Conservation (phyloP, 2,329 filamentous ascomycete species). For the Aspergillus felis region DNA sequence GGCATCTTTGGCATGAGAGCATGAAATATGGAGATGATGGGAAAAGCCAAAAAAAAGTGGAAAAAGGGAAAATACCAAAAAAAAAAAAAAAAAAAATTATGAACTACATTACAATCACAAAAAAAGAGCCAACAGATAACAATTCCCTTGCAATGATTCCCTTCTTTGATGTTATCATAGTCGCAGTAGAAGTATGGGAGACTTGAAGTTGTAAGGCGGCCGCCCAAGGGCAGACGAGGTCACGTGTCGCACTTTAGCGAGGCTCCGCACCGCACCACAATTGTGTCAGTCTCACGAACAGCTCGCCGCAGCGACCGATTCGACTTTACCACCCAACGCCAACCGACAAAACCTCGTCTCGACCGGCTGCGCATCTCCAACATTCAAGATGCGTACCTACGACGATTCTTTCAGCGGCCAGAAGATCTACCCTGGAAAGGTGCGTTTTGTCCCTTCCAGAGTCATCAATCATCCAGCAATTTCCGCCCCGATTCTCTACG, state of each 20-base stretch:
- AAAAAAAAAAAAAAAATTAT: neutral
- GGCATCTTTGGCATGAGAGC: neutral
- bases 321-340: constrained; percentile 43
- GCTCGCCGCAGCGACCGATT: constrained; percentile 37
- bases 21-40: neutral
- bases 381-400: constrained; percentile 70
- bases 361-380: constrained; percentile 43
- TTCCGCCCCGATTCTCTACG: neutral
- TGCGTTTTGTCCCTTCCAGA: constrained; percentile 43
- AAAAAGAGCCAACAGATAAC: neutral
- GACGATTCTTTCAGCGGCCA: constrained; percentile 73
- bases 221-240: constrained; percentile 36
- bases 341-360: constrained; percentile 37
- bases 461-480: constrained; percentile 3
- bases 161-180: neutral
- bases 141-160: neutral
- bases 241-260: constrained; percentile 46
- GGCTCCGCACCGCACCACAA: constrained; percentile 40
- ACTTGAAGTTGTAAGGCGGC: neutral
- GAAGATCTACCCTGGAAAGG: constrained; percentile 79
- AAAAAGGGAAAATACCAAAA: neutral
- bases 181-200: neutral
- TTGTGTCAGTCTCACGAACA: constrained; percentile 34
- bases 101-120: neutral
- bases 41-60: neutral